phyloP scores from a whole-genome alignment of 768 basidiomycete species.

The Myochromella boudieri region DNA sequence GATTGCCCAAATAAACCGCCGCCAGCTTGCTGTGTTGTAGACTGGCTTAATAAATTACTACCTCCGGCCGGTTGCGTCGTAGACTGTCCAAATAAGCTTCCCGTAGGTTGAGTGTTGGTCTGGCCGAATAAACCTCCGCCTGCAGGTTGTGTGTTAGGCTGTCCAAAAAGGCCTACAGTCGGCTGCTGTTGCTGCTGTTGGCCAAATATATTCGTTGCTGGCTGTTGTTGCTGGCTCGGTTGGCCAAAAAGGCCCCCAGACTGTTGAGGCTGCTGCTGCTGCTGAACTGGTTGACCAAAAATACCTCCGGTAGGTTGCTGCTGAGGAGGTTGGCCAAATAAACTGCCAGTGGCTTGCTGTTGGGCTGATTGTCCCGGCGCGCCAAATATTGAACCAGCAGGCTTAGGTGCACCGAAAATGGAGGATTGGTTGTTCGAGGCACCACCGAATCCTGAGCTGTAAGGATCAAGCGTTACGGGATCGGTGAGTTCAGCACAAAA shows the following conservation, averaged over 20 bases:
- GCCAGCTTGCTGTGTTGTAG: slow-evolving; percentile 10
- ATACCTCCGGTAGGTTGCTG: slow-evolving; percentile 25
- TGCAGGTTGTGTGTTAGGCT: slow-evolving; percentile 6
- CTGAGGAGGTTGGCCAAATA: slow-evolving; percentile 30
- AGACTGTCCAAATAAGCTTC: slow-evolving; percentile 17
- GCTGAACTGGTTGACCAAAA: slow-evolving; percentile 29
- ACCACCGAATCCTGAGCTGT: neutral
- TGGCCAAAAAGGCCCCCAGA: slow-evolving; percentile 27
- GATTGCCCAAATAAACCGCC: slow-evolving; percentile 16
- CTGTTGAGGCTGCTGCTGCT: slow-evolving; percentile 21
- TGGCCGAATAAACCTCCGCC: slow-evolving; percentile 1
- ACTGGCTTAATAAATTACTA: slow-evolving; percentile 23
- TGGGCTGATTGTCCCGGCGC: slow-evolving; percentile 26
- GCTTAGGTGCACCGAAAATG: slow-evolving; percentile 31
- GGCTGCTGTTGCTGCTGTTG: slow-evolving; percentile 22
- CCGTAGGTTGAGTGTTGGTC: slow-evolving; percentile 7
- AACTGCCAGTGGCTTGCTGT: slow-evolving; percentile 22
- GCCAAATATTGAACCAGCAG: slow-evolving; percentile 39
- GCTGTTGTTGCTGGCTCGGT: slow-evolving; percentile 20
- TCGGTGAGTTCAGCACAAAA: no score
- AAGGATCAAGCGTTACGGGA: neutral
- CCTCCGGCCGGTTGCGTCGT: slow-evolving; percentile 17
- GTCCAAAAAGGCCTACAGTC: slow-evolving; percentile 25
- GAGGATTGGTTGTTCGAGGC: slow-evolving; percentile 25
- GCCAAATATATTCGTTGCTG: slow-evolving; percentile 23